phyloP scores from a whole-genome alignment of 345 rosid genomes.

The Reutealis trisperma region DNA sequence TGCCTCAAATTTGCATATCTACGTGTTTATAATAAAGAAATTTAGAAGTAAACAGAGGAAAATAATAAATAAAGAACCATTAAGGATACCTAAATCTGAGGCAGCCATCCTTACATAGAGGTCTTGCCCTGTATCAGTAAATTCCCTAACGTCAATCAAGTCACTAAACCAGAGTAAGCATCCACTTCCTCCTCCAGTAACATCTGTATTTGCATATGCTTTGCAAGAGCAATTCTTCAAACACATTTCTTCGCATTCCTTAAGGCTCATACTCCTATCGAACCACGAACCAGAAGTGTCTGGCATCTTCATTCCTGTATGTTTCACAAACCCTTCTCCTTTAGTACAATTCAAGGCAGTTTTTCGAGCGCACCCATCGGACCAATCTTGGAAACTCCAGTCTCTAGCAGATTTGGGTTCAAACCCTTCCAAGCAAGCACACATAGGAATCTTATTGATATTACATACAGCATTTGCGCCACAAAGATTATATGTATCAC shows the following conservation, averaged over 20 bases:
- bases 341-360: background rate
- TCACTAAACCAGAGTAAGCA: conserved; percentile 29
- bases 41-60: background rate
- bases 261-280: conserved; percentile 7
- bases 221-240: conserved; percentile 23
- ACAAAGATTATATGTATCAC: conserved; percentile 8
- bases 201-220: conserved; percentile 24
- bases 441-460: background rate
- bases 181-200: conserved; percentile 19
- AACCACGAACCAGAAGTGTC: conserved; percentile 26
- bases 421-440: conserved; percentile 30
- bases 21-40: background rate
- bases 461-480: conserved; percentile 25
- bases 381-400: conserved; percentile 24
- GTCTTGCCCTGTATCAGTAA: conserved; percentile 11
- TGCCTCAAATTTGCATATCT: background rate
- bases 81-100: conserved; percentile 18
- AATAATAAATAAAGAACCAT: background rate
- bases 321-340: conserved; percentile 21
- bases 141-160: conserved; percentile 23
- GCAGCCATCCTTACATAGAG: conserved; percentile 25
- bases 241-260: conserved; percentile 21
- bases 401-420: conserved; percentile 15
- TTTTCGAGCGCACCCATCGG: conserved; percentile 15
- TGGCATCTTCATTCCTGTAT: conserved; percentile 14